Base-by-base conservation (phyloP, 2,329 filamentous ascomycete genomes). In the Alternaria sp. region DNA sequence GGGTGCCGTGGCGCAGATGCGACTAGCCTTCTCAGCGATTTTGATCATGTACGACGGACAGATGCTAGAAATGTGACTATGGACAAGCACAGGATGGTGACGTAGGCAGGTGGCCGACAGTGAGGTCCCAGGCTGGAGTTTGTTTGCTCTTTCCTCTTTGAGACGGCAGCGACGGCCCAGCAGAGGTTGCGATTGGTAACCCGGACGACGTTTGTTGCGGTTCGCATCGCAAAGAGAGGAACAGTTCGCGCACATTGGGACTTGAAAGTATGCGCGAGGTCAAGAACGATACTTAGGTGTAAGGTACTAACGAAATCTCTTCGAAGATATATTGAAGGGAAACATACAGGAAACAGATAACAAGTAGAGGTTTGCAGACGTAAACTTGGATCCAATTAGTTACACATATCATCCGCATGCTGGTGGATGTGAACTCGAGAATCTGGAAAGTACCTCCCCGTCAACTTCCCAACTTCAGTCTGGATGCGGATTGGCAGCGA, bases 1-100 rank as follows among this genome's bases (percentile, higher is more conserved):
- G 53, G 58, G 53, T 64, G 54, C 60, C 15, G 62, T 66, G 60
- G 57, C 61, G 60, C 67, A 68, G 9, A 64, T 68, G 67, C 63
- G 60, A 57, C 44, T 58, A 69, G 63, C 65, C 67, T 65, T 61
- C 55, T 41, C 21, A 43, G 28, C 12, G 25, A 10, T 33, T 54
- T 46, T 15, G 14, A 33, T 28, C 14, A 33, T 21, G n/a, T 41
- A 50, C 37, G 25, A 26, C 15, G 21, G 21, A 14, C 2, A 30
- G 25, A 50, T 33, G 26, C 26, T 33, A 50, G 18, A 33, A 50
- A 33, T 28, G 18, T 33, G 47, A 50, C 47, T 50, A 30, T 33
- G 3, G 37, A 23, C 8, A 55, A 28, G 37, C 26, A n/a, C 23
- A 14, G 37, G 11, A 30, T 46, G 45, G 41, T 43, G 57, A 53